Evolutionary conservation across 805 yeast species (phyloP), one percentile per base, ranked within the genome.

Genomic region (Candida odintsovae): DNA sequence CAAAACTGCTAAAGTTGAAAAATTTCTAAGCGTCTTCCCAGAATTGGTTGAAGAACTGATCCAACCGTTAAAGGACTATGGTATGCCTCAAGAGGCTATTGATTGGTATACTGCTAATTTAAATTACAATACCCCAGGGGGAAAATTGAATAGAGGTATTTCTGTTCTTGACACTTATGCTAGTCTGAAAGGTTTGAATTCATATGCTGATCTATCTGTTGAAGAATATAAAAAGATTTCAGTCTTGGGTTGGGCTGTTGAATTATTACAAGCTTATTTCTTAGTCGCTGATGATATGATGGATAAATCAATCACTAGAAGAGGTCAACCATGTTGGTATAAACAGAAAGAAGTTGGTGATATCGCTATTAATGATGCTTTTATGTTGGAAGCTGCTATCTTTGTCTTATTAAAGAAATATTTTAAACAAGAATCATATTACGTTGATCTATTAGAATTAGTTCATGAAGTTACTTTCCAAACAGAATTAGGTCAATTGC

Each of bases 261-360:
- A 94, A 71, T 76, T 94, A 54, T 75, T 92, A 57, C 99, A 92
- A 71, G 98, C 97, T 2, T 94, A 88, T 67, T 94, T 94, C 75
- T 76, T 94, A 60, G 98, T 94, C 47, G 95, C 98, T 28, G 99
- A 94, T 66, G 99, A 94, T 66, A 94, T 94, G 82, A 94, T 94
- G 99, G 99, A 94, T 67, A 80, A 82, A 56, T 86, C 96, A 29
- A 85, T 88, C 66, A 94, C 99, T 38, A 86, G 99, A 76, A 84
- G 99, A 67, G 99, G 97, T 50, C 97, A 92, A 70, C 94, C 97
- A 55, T 94, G 99, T 70, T 94, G 99, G 99, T 94, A 90, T 74
- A 81, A 76, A 62, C 77, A 71, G 31, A 81, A 78, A 55, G 80
- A 80, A 36, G 97, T 94, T 49, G 88, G 87, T 37, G 89, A 89